These are phyloP conservation scores for Penicillium nucicola DNA, from an alignment of 495 filamentous ascomycete genomes.

Conservation along the genomic window DNA sequence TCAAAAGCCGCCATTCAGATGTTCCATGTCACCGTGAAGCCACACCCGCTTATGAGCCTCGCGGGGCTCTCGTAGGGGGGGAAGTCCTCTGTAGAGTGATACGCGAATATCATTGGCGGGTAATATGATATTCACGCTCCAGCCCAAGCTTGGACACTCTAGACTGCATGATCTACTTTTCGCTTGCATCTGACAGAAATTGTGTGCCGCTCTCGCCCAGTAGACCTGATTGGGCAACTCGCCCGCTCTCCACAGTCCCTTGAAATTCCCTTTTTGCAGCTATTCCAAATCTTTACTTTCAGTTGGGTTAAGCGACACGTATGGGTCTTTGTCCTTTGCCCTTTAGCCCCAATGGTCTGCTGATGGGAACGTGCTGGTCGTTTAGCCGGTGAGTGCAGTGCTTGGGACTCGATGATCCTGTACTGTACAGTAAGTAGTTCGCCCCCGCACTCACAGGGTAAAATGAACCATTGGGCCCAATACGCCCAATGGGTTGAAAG, in stretches of 20 bases:
- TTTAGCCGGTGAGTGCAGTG: not conserved
- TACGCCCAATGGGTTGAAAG: not conserved
- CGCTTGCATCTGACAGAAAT: constrained; percentile 1
- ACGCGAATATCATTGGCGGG: not conserved
- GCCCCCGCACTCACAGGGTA: not conserved
- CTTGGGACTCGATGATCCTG: not conserved
- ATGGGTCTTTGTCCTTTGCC: not conserved
- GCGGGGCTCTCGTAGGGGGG: not conserved
- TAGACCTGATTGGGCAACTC: not conserved
- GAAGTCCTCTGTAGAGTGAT: not conserved
- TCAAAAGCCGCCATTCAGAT: not conserved
- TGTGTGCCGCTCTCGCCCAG: not conserved
- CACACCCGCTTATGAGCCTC: not conserved
- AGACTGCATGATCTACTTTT: constrained; percentile 3
- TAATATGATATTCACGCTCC: not conserved
- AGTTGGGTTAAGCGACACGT: not conserved
- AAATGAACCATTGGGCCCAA: no score
- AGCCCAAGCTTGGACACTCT: not conserved
- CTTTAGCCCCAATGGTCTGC: not conserved
- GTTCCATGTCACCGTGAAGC: not conserved
- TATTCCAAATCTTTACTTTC: constrained; percentile 5
- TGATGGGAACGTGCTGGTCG: not conserved
- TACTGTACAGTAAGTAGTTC: no score
- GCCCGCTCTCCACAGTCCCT: not conserved
- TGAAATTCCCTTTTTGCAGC: not conserved